phyloP scores from a whole-genome alignment of 768 basidiomycete species.

The Pluteus cervinus region DNA sequence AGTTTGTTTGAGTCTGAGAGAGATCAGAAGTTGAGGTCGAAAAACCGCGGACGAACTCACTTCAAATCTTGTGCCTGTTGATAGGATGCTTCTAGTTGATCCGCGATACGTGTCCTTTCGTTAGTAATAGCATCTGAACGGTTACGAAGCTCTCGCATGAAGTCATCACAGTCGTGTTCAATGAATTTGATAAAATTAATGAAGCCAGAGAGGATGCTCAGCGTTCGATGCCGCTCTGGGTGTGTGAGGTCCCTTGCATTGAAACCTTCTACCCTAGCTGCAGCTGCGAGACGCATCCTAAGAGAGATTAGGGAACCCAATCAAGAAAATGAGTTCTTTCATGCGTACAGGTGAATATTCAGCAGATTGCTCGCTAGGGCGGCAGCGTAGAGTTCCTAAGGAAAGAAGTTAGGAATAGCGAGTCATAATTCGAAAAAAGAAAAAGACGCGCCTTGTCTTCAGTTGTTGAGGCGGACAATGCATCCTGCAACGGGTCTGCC shows the following conservation, averaged over 20 bases:
- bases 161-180: conserved; percentile 59
- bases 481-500: conserved; percentile 50
- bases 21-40: conserved; percentile 1
- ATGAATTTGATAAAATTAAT: conserved; percentile 93
- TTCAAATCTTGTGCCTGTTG: conserved; percentile 48
- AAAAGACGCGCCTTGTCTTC: conserved; percentile 45
- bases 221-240: conserved; percentile 72
- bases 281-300: conserved; percentile 65
- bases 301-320: background rate
- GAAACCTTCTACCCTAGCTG: conserved; percentile 75
- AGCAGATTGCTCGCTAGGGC: conserved; percentile 60
- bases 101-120: conserved; percentile 54
- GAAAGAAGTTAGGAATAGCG: background rate
- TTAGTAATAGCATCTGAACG: conserved; percentile 49
- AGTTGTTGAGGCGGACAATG: conserved; percentile 43
- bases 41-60: conserved; percentile 29
- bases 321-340: background rate
- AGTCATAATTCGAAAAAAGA: too few relatives aligned
- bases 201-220: conserved; percentile 75
- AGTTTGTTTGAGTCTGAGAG: conserved; percentile 49
- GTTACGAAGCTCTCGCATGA: conserved; percentile 57
- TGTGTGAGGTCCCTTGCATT: conserved; percentile 64
- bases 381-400: conserved; percentile 60
- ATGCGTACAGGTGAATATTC: conserved; percentile 60
- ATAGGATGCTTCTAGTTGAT: conserved; percentile 42